Percentiles rank a stretch among this genome's conserved stretches.
phyloP scores from a whole-genome alignment of 2,329 filamentous ascomycete species.

The Pseudomassariella vexata region DNA sequence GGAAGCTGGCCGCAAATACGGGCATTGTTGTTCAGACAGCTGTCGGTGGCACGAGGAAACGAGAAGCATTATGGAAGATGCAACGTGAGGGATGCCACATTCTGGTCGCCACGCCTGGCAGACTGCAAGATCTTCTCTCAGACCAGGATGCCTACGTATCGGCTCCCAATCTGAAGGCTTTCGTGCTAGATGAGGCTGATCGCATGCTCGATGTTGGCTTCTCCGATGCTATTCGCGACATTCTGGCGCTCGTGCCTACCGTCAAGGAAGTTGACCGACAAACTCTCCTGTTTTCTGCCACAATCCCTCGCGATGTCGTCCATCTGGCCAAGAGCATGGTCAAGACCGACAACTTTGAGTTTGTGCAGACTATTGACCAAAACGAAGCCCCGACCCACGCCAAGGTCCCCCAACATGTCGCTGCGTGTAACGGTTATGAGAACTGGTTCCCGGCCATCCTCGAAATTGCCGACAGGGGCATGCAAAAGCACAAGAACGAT shows the following conservation, averaged over 20 bases:
- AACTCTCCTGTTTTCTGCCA: constrained; percentile 93
- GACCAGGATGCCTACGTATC: constrained; percentile 58
- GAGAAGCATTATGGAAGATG: constrained; percentile 59
- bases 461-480: constrained; percentile 64
- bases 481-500: constrained; percentile 34
- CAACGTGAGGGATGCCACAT: constrained; percentile 77
- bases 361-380: constrained; percentile 79
- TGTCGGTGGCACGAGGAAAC: constrained; percentile 88
- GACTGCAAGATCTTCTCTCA: constrained; percentile 73
- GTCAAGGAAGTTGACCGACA: constrained; percentile 64
- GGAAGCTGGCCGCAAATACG: constrained; percentile 58
- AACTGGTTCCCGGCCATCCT: constrained; percentile 73
- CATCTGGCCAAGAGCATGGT: constrained; percentile 72
- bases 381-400: constrained; percentile 83
- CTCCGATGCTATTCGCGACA: constrained; percentile 56
- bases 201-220: constrained; percentile 97
- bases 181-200: constrained; percentile 96
- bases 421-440: constrained; percentile 61
- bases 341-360: constrained; percentile 74
- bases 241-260: constrained; percentile 58
- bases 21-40: constrained; percentile 65
- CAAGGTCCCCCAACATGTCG: constrained; percentile 72
- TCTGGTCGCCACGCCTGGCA: constrained; percentile 84
- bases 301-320: constrained; percentile 79
- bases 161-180: constrained; percentile 78